Percentiles rank a stretch among this genome's conserved stretches.
Evolutionary conservation across 805 yeast genomes (phyloP).

Genomic region (Candida succiphila): DNA sequence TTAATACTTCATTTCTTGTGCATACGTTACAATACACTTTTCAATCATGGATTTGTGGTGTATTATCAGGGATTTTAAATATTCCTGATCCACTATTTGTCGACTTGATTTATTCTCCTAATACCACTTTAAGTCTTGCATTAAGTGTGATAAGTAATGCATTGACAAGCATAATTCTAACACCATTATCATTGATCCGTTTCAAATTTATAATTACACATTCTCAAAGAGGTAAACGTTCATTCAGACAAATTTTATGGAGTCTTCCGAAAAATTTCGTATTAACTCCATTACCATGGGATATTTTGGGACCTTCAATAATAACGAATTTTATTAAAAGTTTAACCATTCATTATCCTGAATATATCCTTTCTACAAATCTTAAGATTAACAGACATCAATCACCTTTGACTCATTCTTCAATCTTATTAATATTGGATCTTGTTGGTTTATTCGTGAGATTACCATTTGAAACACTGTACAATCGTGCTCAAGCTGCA

Average conservation of each 20-base stretch:
- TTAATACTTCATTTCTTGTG: slow-evolving; percentile 71
- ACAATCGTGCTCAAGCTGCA: slow-evolving; percentile 74
- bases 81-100: slow-evolving; percentile 86
- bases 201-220: slow-evolving; percentile 63
- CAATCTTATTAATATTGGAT: slow-evolving; percentile 50
- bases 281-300: slow-evolving; percentile 43
- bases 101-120: slow-evolving; percentile 72
- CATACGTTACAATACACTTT: slow-evolving; percentile 66
- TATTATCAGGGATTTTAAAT: slow-evolving; percentile 68
- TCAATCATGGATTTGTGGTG: slow-evolving; percentile 89
- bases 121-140: slow-evolving; percentile 57
- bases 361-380: slow-evolving; percentile 52
- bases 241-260: slow-evolving; percentile 60
- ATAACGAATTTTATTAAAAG: slow-evolving; percentile 18
- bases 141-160: slow-evolving; percentile 66
- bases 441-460: slow-evolving; percentile 61
- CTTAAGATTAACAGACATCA: slow-evolving; percentile 58
- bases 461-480: slow-evolving; percentile 80
- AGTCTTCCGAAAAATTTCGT: slow-evolving; percentile 31
- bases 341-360: slow-evolving; percentile 20
- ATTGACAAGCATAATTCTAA: slow-evolving; percentile 57
- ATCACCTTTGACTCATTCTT: slow-evolving; percentile 49
- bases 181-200: slow-evolving; percentile 77
- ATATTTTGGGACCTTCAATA: slow-evolving; percentile 57
- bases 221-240: slow-evolving; percentile 35